These are phyloP conservation scores for Dillenia turbinata DNA, from an alignment of 164 flowering plant genomes.

Conservation along the genomic window DNA sequence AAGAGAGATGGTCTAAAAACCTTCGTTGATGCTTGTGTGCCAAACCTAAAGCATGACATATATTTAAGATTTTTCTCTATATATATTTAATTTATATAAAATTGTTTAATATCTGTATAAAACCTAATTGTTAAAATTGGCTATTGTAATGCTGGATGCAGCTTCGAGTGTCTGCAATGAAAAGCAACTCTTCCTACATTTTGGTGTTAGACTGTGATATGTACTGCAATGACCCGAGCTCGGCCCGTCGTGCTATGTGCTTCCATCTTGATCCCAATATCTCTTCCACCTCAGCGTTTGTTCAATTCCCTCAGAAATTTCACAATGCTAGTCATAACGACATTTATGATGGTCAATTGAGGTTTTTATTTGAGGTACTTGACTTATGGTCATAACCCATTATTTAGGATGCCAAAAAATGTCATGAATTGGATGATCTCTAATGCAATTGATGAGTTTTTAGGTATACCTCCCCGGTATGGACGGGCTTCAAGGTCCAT, in stretches of 20 bases:
- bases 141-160: background rate
- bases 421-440: background rate
- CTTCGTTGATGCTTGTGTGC: too few relatives aligned
- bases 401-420: background rate
- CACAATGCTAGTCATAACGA: constrained; percentile 24
- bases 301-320: constrained; percentile 35
- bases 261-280: constrained; percentile 29
- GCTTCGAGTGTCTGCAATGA: constrained; percentile 27
- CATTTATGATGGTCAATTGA: constrained; percentile 19
- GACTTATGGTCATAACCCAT: background rate
- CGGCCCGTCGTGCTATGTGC: constrained; percentile 36
- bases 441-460: background rate
- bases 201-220: constrained; percentile 37
- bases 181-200: constrained; percentile 28
- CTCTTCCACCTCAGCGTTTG: constrained; percentile 20
- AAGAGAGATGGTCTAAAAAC: too few relatives aligned
- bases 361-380: constrained; percentile 15
- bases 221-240: constrained; percentile 32
- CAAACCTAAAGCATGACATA: too few relatives aligned
- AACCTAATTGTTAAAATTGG: too few relatives aligned
- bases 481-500: constrained; percentile 27
- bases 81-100: too few relatives aligned
- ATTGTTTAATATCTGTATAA: too few relatives aligned
- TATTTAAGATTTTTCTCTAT: too few relatives aligned
- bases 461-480: constrained; percentile 24